Conservation (phyloP, 768 basidiomycete species). For the Leccinum arenicola region DNA sequence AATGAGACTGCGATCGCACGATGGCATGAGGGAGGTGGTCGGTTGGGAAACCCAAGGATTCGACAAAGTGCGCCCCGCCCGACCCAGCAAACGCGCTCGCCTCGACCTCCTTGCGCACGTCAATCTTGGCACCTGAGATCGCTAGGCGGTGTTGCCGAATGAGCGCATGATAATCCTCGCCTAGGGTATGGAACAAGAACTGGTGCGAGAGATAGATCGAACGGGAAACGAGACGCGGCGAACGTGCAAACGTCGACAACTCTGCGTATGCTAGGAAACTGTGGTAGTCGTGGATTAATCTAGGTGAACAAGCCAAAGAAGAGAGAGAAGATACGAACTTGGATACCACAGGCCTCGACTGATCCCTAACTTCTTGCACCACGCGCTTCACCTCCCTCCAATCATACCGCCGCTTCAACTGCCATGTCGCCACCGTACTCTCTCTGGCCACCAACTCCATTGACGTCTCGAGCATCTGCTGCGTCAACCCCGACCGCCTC, state of each 20-base stretch:
- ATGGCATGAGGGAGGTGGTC: neutral
- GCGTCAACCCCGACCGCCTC: constrained; percentile 33
- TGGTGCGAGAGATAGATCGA: constrained; percentile 84
- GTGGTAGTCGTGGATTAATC: neutral
- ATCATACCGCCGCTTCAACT: constrained; percentile 47
- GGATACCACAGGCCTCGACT: constrained; percentile 5
- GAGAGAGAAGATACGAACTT: constrained; percentile 10
- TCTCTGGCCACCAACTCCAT: constrained; percentile 38
- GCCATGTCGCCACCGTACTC: constrained; percentile 61
- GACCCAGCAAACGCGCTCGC: constrained; percentile 48
- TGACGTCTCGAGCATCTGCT: constrained; percentile 34
- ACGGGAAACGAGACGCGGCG: constrained; percentile 59
- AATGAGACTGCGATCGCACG: neutral
- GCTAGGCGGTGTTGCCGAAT: constrained; percentile 62
- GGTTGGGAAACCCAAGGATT: constrained; percentile 14
- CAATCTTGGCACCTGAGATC: constrained; percentile 54
- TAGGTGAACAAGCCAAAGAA: neutral
- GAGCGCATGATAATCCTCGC: constrained; percentile 79
- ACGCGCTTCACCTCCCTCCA: constrained; percentile 52
- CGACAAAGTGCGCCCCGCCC: constrained; percentile 22
- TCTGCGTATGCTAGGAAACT: constrained; percentile 75
- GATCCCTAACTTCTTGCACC: constrained; percentile 6
- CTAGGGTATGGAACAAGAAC: constrained; percentile 74
- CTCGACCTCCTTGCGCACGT: constrained; percentile 71
- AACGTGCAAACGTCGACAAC: constrained; percentile 67